These are phyloP conservation scores for Pseudogymnoascus destructans DNA, from an alignment of 2,329 filamentous ascomycete species.

Conservation along the genomic window DNA sequence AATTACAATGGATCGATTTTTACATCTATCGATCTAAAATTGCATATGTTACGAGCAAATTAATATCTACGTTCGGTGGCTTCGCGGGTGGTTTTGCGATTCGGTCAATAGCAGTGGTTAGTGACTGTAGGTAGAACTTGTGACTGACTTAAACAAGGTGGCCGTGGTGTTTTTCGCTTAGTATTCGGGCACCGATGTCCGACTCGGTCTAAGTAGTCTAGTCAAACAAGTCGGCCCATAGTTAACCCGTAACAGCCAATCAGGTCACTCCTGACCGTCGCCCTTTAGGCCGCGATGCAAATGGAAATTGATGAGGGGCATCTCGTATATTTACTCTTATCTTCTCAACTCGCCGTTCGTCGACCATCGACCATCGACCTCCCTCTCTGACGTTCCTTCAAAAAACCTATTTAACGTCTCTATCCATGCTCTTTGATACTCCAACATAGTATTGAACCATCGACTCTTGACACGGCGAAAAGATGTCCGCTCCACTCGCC, in stretches of 20 bases:
- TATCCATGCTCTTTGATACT: background rate
- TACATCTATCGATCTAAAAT: no score
- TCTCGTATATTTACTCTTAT: background rate
- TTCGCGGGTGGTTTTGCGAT: no score
- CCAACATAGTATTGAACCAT: background rate
- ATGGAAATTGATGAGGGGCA: background rate
- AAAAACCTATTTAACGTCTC: background rate
- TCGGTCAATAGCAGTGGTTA: no score
- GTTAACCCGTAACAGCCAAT: background rate
- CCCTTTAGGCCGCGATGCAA: background rate
- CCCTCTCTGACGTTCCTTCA: background rate
- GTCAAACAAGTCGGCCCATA: background rate
- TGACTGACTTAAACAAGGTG: no score
- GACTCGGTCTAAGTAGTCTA: background rate
- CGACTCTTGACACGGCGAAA: background rate
- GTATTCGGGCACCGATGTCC: no score
- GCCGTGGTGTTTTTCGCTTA: no score
- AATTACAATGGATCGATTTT: no score
- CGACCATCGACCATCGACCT: background rate
- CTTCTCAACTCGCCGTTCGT: background rate
- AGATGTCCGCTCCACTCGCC: slow-evolving; percentile 36
- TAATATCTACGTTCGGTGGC: no score
- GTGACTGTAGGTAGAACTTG: no score
- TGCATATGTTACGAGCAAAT: no score
- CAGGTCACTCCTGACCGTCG: background rate